phyloP scores from a whole-genome alignment of 1,284 basidiomycete species.

The Violaceomyces palustris region DNA sequence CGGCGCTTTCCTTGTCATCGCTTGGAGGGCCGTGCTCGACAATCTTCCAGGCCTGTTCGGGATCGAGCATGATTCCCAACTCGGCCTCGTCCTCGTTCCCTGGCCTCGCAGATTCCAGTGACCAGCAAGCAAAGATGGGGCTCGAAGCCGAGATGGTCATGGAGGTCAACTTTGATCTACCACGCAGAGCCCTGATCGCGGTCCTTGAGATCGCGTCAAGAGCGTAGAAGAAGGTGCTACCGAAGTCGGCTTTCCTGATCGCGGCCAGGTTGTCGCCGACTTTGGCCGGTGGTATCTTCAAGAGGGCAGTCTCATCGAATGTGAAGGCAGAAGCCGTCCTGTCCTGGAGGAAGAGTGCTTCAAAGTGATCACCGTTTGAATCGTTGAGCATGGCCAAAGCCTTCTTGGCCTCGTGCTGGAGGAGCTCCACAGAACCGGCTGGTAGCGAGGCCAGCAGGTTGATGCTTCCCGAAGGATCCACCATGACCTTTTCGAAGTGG shows the following conservation, averaged over 20 bases:
- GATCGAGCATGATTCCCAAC: constrained; percentile 33
- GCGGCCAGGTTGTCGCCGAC: not conserved
- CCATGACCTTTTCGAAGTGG: constrained; percentile 59
- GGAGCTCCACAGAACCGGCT: constrained; percentile 64
- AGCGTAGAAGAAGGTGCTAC: constrained; percentile 24
- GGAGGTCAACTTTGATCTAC: constrained; percentile 24
- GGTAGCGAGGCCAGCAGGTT: constrained; percentile 63
- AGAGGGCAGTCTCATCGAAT: constrained; percentile 52
- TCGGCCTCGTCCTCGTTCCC: constrained; percentile 24
- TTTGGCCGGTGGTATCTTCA: constrained; percentile 10
- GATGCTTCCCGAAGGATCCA: constrained; percentile 72
- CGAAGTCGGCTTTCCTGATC: constrained; percentile 27
- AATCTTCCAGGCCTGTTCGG: constrained; percentile 42
- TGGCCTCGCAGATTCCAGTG: constrained; percentile 14
- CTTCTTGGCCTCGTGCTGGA: constrained; percentile 54
- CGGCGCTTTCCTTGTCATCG: constrained; percentile 55
- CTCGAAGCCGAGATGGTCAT: constrained; percentile 21
- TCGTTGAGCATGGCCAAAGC: constrained; percentile 49
- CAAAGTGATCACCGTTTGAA: constrained; percentile 63
- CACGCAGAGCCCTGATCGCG: constrained; percentile 24
- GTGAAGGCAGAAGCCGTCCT: constrained; percentile 40
- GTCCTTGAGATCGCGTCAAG: constrained; percentile 29
- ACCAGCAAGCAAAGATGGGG: constrained; percentile 22
- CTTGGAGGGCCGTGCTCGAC: constrained; percentile 57
- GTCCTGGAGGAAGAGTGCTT: constrained; percentile 64